Conservation (phyloP, 148 eudicot genomes). For the Dianthus caryophyllus region DNA sequence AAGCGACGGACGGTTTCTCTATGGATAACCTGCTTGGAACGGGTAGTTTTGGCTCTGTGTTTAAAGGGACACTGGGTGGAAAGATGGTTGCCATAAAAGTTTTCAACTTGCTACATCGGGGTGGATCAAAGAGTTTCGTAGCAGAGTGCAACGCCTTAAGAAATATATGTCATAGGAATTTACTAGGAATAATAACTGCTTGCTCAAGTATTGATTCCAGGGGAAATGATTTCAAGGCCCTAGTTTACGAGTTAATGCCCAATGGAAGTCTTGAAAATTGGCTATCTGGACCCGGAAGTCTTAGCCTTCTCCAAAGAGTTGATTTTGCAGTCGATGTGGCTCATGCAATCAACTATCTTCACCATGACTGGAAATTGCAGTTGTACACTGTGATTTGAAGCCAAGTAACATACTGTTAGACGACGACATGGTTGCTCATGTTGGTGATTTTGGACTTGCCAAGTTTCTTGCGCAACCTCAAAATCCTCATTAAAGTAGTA, state of each 20-base stretch:
- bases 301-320: too few relatives aligned
- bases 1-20: constrained; percentile 16
- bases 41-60: constrained; percentile 25
- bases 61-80: constrained; percentile 12
- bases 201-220: constrained; percentile 26
- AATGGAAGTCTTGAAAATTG: constrained; percentile 14
- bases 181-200: constrained; percentile 21
- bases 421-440: too few relatives aligned
- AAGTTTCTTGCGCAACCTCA: too few relatives aligned
- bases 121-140: constrained; percentile 25
- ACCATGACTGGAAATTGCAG: too few relatives aligned
- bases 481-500: too few relatives aligned
- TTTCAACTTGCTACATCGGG: constrained; percentile 20
- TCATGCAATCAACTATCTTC: too few relatives aligned
- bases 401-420: too few relatives aligned
- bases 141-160: constrained; percentile 21
- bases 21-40: constrained; percentile 14
- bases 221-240: constrained; percentile 8
- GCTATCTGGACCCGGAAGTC: constrained; percentile 6
- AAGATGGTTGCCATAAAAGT: constrained; percentile 17
- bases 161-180: constrained; percentile 25
- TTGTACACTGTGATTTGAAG: too few relatives aligned
- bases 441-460: too few relatives aligned
- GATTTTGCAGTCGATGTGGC: too few relatives aligned
- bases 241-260: constrained; percentile 6